These are phyloP conservation scores for Hygrophila difformis DNA, from an alignment of 257 asterid species.

Conservation along the genomic window DNA sequence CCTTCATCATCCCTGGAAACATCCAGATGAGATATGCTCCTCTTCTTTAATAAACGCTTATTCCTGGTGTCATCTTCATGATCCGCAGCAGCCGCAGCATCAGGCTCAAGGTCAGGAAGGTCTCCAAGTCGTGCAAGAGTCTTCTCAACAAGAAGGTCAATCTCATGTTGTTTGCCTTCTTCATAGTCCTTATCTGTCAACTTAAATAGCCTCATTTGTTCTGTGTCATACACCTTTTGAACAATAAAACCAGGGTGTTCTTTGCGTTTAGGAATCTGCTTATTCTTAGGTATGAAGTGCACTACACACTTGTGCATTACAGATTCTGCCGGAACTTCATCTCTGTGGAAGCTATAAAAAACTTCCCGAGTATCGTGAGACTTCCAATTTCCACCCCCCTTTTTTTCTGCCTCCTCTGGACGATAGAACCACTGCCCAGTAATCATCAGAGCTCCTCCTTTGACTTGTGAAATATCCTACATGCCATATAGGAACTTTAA, in stretches of 20 bases:
- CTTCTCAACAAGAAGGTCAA: slow-evolving; percentile 67
- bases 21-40: slow-evolving; percentile 51
- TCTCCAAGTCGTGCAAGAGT: slow-evolving; percentile 60
- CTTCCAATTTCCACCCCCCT: slow-evolving; percentile 66
- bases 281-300: slow-evolving; percentile 70
- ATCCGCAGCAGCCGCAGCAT: slow-evolving; percentile 34
- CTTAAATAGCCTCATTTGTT: slow-evolving; percentile 52
- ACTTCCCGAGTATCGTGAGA: slow-evolving; percentile 59
- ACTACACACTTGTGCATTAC: slow-evolving; percentile 88
- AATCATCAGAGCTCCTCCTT: slow-evolving; percentile 42
- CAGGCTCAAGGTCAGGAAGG: slow-evolving; percentile 66
- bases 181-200: slow-evolving; percentile 69
- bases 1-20: slow-evolving; percentile 62
- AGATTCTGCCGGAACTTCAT: slow-evolving; percentile 83
- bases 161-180: slow-evolving; percentile 62
- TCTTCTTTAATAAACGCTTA: slow-evolving; percentile 51
- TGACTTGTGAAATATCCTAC: slow-evolving; percentile 55
- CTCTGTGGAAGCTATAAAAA: slow-evolving; percentile 75
- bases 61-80: slow-evolving; percentile 51
- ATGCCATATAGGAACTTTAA: slow-evolving; percentile 5
- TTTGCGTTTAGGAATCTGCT: slow-evolving; percentile 65
- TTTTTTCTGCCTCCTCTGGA: slow-evolving; percentile 76
- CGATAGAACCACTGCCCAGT: slow-evolving; percentile 90
- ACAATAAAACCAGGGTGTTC: slow-evolving; percentile 86
- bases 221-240: slow-evolving; percentile 73